Conservation (phyloP, 1,284 basidiomycete genomes). For the Trichosporon coremiiforme region DNA sequence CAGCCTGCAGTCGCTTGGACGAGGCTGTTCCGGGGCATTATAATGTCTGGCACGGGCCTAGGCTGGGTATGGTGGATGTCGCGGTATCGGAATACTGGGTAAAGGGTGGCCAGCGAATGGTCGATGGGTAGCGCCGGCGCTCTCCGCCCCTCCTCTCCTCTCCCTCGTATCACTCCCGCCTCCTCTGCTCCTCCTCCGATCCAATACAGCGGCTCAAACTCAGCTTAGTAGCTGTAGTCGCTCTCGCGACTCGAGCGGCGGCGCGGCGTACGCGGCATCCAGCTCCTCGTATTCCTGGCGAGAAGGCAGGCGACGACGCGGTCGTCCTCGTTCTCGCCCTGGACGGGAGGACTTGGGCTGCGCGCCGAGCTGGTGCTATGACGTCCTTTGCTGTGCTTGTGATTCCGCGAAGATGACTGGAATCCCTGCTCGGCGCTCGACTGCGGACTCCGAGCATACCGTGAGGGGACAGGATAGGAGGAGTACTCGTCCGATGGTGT, state of each 20-base stretch:
- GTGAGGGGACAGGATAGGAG: neutral
- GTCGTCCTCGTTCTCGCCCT: neutral
- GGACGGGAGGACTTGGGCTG: neutral
- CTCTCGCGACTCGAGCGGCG: neutral
- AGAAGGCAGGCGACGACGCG: conserved; percentile 1
- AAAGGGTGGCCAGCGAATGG: too few relatives aligned
- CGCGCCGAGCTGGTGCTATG: conserved; percentile 7
- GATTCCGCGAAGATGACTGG: neutral
- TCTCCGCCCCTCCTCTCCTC: neutral
- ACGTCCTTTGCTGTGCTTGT: neutral
- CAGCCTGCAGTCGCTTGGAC: too few relatives aligned
- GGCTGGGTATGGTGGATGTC: neutral
- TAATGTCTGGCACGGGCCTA: neutral
- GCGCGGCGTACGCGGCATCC: conserved; percentile 6
- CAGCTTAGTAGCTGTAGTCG: neutral
- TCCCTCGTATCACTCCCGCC: too few relatives aligned
- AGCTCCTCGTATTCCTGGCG: neutral
- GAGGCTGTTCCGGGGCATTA: too few relatives aligned
- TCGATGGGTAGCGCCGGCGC: neutral
- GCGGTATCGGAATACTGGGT: too few relatives aligned
- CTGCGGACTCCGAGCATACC: neutral
- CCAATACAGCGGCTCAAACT: neutral
- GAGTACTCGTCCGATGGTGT: neutral
- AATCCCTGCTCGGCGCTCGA: neutral
- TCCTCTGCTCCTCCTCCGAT: too few relatives aligned